Base-by-base conservation (phyloP, 768 basidiomycete genomes). In the Auricularia heimuer region DNA sequence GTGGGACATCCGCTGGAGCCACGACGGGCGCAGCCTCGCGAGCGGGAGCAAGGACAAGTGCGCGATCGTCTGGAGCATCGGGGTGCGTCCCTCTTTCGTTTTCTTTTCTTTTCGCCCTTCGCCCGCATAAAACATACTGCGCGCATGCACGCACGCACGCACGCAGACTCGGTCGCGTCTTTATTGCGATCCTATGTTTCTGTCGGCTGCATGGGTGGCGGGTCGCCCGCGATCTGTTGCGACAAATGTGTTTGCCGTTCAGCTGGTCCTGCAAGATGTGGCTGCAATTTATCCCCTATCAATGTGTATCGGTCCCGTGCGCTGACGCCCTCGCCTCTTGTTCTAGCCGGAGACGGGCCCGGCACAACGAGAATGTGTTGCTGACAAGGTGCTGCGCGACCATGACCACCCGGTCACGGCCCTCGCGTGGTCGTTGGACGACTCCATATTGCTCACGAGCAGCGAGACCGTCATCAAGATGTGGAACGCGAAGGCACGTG, bases 1-100 rank as follows among this genome's bases (percentile, higher is more conserved):
- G 54, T 98, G 96, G 95, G 87, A 90, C 72, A 75, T 98, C 66
- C 89, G 89, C 73, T 99, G 95, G 95, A 96, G 94, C 75, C 92
- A 91, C 70, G 87, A 88, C 72, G 97, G 97, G 2, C 75, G 76
- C 61, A 87, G 82, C 70, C 79, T 99, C 62, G 97, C 95, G 36
- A 94, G 87, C 68, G 90, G 89, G 44, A 89, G 94, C 64, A 91
- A 85, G 74, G 96, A 98, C 75, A 85, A 84, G 77, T 81, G 83
- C 3, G 94, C 90, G 6, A 90, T 97, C 64, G 89, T 98, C 62
- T 98, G 95, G 95, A 81, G 81, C 58, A 80, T 94, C 64, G 84
- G 84, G 77, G 95, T 92, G 75, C 71, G 89, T 77, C 64, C 62
- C 51, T 62, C 44, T 51, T 44, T 62, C 61, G 12, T 62, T 66